These are phyloP conservation scores for Euphorbia corollata DNA, from an alignment of 441 rosid genomes.

Conservation along the genomic window DNA sequence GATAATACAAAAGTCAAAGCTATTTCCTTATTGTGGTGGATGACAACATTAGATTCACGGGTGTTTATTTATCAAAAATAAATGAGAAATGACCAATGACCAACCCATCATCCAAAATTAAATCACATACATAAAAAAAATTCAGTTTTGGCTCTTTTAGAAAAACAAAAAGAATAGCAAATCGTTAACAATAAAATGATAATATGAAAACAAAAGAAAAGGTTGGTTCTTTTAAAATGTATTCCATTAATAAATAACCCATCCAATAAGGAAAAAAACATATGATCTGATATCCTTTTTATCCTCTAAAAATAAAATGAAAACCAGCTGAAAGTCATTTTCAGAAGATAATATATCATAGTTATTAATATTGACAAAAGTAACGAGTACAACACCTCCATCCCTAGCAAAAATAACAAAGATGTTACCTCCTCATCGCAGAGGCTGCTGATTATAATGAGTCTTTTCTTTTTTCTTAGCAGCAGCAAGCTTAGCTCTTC, in stretches of 20 bases:
- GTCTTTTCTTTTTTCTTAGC: constrained; percentile 86
- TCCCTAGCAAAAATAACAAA: constrained; percentile 8
- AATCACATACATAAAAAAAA: no score
- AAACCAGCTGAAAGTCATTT: constrained; percentile 15
- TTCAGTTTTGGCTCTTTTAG: no score
- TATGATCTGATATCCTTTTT: constrained; percentile 12
- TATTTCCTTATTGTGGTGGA: no score
- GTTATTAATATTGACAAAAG: constrained; percentile 17
- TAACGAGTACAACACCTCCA: constrained; percentile 20
- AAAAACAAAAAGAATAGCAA: no score
- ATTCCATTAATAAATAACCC: constrained; percentile 8
- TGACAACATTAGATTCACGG: no score
- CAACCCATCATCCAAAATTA: no score
- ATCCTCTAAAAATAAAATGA: constrained; percentile 12
- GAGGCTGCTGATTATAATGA: constrained; percentile 76
- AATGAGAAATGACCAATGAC: no score
- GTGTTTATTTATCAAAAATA: no score
- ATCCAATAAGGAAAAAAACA: not conserved
- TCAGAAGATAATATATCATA: constrained; percentile 30
- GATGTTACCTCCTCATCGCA: constrained; percentile 32
- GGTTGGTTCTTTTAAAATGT: not conserved
- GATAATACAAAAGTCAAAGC: no score
- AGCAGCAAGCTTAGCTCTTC: constrained; percentile 58
- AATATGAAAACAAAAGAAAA: not conserved
- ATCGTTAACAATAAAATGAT: no score